phyloP scores from a whole-genome alignment of 2,329 filamentous ascomycete species.

The Fusarium anthophilum region DNA sequence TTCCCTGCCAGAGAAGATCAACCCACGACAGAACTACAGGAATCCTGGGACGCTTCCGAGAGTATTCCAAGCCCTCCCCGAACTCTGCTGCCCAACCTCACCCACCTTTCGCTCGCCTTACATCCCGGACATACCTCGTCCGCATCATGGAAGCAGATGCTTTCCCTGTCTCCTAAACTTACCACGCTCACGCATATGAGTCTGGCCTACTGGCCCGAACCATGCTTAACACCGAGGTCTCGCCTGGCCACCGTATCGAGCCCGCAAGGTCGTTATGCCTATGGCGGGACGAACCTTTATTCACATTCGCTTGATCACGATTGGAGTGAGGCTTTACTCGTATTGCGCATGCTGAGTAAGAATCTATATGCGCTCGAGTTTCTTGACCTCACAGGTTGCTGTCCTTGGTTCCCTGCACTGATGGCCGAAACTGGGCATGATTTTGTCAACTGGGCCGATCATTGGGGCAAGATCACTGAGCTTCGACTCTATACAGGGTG shows the following conservation, averaged over 20 bases:
- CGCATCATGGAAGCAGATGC: constrained; percentile 67
- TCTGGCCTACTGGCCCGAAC: constrained; percentile 70
- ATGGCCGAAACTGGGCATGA: constrained; percentile 54
- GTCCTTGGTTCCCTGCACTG: constrained; percentile 63
- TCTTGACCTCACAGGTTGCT: constrained; percentile 69
- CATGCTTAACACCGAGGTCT: constrained; percentile 65
- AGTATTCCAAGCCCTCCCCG: constrained; percentile 45
- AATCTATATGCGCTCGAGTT: constrained; percentile 67
- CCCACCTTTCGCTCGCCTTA: constrained; percentile 68
- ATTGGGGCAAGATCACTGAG: constrained; percentile 62
- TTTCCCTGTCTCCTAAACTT: constrained; percentile 62
- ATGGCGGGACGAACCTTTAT: constrained; percentile 65
- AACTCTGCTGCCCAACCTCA: constrained; percentile 64
- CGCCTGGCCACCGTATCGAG: constrained; percentile 58
- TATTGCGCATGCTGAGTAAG: constrained; percentile 64
- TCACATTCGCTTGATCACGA: constrained; percentile 67
- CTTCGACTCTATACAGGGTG: constrained; percentile 59
- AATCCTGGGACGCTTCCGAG: constrained; percentile 63
- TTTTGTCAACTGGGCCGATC: constrained; percentile 62
- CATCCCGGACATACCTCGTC: constrained; percentile 46
- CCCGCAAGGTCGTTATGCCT: constrained; percentile 57
- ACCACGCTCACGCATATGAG: constrained; percentile 68
- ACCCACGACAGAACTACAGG: constrained; percentile 49
- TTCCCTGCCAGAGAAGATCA: constrained; percentile 49
- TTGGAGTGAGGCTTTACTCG: constrained; percentile 66